These are phyloP conservation scores for Besnoitia besnoiti DNA, from an alignment of 169 alveolate genomes.

Conservation along the genomic window DNA sequence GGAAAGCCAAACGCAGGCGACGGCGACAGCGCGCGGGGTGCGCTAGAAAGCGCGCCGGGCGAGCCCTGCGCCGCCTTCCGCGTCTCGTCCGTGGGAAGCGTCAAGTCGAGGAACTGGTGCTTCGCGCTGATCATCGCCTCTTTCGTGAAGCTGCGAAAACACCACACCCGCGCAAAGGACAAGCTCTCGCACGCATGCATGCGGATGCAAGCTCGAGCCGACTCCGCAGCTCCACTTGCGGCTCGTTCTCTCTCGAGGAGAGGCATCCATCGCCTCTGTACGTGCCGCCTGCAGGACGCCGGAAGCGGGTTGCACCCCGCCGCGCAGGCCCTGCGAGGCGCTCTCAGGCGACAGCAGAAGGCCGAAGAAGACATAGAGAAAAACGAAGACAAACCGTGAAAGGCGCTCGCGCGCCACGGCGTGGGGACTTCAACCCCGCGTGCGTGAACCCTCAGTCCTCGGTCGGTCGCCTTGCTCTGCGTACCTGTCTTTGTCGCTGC, in stretches of 20 bases:
- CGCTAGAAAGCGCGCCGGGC: not conserved
- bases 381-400: not conserved
- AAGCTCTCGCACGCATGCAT: too few relatives aligned
- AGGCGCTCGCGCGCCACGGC: not conserved
- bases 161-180: not conserved
- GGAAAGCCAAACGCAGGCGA: not conserved
- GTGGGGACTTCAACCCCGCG: too few relatives aligned
- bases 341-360: too few relatives aligned
- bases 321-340: too few relatives aligned
- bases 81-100: conserved; percentile 55
- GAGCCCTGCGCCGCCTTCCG: conserved; percentile 34
- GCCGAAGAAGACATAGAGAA: not conserved
- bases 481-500: conserved; percentile 81
- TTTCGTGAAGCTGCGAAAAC: conserved; percentile 67
- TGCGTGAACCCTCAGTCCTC: too few relatives aligned
- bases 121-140: conserved; percentile 70
- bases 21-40: not conserved
- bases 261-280: too few relatives aligned
- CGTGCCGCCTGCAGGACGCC: too few relatives aligned
- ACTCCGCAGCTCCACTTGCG: too few relatives aligned
- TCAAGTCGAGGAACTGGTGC: conserved; percentile 67
- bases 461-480: too few relatives aligned
- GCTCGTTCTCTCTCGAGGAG: too few relatives aligned
- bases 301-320: too few relatives aligned
- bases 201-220: too few relatives aligned